These are phyloP conservation scores for Neurospora hispaniola DNA, from an alignment of 495 filamentous ascomycete species.

Conservation along the genomic window DNA sequence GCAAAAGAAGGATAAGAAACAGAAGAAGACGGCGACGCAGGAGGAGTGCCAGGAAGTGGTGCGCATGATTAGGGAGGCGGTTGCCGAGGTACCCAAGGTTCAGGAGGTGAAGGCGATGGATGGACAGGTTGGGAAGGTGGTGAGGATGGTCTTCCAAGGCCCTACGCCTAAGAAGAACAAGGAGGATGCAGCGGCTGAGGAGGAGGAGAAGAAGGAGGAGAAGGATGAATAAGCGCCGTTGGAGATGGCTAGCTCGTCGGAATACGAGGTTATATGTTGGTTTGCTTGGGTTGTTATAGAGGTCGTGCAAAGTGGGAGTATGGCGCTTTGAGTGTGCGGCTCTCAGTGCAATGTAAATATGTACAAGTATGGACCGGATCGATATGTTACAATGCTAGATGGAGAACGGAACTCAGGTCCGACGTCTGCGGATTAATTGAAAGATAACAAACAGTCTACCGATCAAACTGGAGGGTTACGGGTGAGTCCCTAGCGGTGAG, in stretches of 20 bases:
- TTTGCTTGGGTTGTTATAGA: neutral
- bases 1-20: slow-evolving; percentile 21
- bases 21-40: slow-evolving; percentile 17
- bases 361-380: neutral
- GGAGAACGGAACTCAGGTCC: neutral
- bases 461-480: neutral
- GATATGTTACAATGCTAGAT: neutral
- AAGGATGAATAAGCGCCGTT: neutral
- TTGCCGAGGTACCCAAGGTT: slow-evolving; percentile 21
- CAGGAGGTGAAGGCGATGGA: slow-evolving; percentile 30
- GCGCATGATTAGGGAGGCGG: slow-evolving; percentile 16
- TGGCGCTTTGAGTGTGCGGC: neutral
- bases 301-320: neutral
- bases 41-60: slow-evolving; percentile 29
- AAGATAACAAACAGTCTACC: neutral
- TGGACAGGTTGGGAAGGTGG: slow-evolving; percentile 21
- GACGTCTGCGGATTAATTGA: neutral
- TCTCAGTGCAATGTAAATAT: neutral
- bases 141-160: slow-evolving; percentile 30
- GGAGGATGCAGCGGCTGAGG: slow-evolving; percentile 5
- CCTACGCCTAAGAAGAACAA: slow-evolving; percentile 7
- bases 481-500: neutral
- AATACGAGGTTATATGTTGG: neutral
- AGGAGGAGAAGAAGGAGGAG: neutral
- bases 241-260: neutral